These are phyloP conservation scores for Areca catechu DNA, from an alignment of 176 grass and related monocot genomes.

Conservation along the genomic window DNA sequence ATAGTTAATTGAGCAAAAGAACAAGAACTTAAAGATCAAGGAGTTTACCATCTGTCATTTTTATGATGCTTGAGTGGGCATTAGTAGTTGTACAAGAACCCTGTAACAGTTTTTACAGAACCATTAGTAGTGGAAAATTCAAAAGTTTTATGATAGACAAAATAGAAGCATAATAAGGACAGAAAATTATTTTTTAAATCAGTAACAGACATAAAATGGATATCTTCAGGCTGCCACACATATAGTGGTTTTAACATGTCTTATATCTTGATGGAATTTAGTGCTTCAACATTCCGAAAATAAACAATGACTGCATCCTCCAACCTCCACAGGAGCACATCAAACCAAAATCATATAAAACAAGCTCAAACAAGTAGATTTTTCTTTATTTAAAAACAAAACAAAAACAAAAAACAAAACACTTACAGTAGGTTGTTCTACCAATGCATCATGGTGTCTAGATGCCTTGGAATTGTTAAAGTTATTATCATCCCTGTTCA, in stretches of 20 bases:
- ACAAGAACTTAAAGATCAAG: background rate
- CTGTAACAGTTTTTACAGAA: background rate
- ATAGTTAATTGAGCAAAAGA: background rate
- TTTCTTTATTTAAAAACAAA: background rate
- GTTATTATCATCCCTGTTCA: slow-evolving; percentile 61
- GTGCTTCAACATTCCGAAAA: background rate
- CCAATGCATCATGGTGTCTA: slow-evolving; percentile 5
- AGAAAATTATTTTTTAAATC: too few relatives aligned
- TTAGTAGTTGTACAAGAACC: background rate
- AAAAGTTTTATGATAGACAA: too few relatives aligned
- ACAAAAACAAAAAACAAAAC: background rate
- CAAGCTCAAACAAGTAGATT: background rate
- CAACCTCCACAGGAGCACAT: background rate
- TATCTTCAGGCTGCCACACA: too few relatives aligned
- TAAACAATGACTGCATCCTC: background rate
- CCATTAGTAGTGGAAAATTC: too few relatives aligned
- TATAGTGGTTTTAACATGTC: too few relatives aligned
- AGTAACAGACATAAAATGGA: too few relatives aligned
- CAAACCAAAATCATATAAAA: background rate
- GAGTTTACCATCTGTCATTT: slow-evolving; percentile 5
- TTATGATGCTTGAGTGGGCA: background rate
- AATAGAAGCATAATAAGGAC: too few relatives aligned
- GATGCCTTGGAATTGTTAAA: slow-evolving; percentile 4
- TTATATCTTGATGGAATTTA: too few relatives aligned
- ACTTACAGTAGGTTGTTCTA: slow-evolving; percentile 8